Percentiles rank a stretch among this genome's conserved stretches.
Conservation (phyloP, 2,329 filamentous ascomycete species). For the Hypocrella siamensis region DNA sequence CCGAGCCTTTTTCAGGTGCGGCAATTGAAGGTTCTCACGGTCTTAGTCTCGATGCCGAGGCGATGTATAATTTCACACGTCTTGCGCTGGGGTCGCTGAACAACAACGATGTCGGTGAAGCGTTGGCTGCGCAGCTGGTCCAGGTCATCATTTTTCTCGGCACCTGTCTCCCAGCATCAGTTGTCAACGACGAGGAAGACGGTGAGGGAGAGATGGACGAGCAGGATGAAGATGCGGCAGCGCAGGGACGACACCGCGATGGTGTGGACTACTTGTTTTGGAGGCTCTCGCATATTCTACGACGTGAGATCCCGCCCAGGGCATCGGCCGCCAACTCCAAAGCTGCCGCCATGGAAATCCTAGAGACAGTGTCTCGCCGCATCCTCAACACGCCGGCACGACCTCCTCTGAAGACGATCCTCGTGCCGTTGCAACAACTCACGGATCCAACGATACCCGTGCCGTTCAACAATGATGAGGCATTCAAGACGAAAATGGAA, state of each 20-base stretch:
- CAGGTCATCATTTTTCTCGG: conserved; percentile 76
- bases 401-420: conserved; percentile 44
- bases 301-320: conserved; percentile 54
- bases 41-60: conserved; percentile 46
- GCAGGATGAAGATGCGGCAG: conserved; percentile 21
- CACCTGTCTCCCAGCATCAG: conserved; percentile 28
- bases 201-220: conserved; percentile 23
- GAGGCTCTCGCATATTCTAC: conserved; percentile 62
- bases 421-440: conserved; percentile 58
- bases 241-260: conserved; percentile 11
- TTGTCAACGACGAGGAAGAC: conserved; percentile 24
- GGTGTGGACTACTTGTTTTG: conserved; percentile 60
- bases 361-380: conserved; percentile 52
- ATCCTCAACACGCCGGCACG: conserved; percentile 40
- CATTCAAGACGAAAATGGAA: conserved; percentile 55
- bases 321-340: conserved; percentile 55
- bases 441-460: conserved; percentile 63
- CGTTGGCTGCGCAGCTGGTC: conserved; percentile 62
- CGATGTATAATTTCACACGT: conserved; percentile 44
- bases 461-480: conserved; percentile 55
- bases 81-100: conserved; percentile 39
- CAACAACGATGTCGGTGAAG: conserved; percentile 49
- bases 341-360: conserved; percentile 56
- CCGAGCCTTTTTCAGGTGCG: conserved; percentile 29
- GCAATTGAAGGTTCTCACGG: conserved; percentile 57